Evolutionary conservation across 805 yeast genomes (phyloP), one percentile per base, ranked within the genome.

Genomic region (Candida hispaniensis): DNA sequence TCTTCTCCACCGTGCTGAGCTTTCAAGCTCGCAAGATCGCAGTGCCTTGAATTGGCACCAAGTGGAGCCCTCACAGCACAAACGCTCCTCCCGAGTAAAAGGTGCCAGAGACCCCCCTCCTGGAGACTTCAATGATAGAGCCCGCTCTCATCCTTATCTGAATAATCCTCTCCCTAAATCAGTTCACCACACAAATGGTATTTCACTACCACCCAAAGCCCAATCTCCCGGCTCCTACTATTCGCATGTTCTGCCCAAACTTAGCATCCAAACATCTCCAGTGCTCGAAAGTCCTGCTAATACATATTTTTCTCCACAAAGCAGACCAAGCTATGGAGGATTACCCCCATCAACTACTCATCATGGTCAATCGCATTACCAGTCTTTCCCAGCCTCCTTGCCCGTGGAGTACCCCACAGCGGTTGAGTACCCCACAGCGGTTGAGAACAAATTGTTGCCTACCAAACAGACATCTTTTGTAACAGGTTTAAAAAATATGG

Each of bases 401-500:
- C 13, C 20, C 14, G 27, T 20, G 5, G 24, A 26, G 7, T 13
- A 17, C 12, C 15, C 8, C 3, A 11, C 11, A 14, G 17, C 28
- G 9, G 15, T 36, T 9, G 15, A 12, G 24, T 5, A 14, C 5
- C 27, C 13, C 13, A 16, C 11, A 15, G 8, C 26, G 15, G 13
- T 14, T 15, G 18, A 33, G 6, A 21, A 18, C 4, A 8, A 11
- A 12, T 18, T 30, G 1, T 26, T 48, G 23, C 34, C 34, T 5
- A 27, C 36, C 14, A 17, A 17, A 23, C 18, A 27, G 3, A 33
- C 55, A 16, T 57, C 61, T 39, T 66, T 74, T 34, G 61, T 73
- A 12, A 73, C 85, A 0, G 96, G 97, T 0, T 61, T 86, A 5
- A 62, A 66, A 9, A 86, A 86, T 52, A 60, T 86, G 42, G 94